Conservation (phyloP, 805 yeast species). For the Nakazawaea laoshanensis region DNA sequence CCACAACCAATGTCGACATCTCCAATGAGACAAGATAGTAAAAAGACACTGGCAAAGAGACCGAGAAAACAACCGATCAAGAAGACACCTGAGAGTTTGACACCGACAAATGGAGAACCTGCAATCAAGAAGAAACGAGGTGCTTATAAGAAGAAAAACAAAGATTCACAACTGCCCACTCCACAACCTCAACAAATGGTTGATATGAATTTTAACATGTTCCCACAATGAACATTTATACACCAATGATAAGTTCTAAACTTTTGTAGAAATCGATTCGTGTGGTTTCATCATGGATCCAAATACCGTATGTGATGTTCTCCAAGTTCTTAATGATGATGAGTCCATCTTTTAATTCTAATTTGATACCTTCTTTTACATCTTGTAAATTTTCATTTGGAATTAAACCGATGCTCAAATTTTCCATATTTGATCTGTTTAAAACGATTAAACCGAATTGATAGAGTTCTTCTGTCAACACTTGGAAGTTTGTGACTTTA, state of each 20-base stretch:
- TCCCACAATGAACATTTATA: constrained; percentile 1
- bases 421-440: constrained; percentile 60
- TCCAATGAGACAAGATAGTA: not conserved
- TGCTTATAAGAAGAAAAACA: constrained; percentile 11
- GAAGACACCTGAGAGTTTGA: constrained; percentile 9
- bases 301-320: constrained; percentile 69
- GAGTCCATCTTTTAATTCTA: constrained; percentile 61
- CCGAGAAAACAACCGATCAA: constrained; percentile 10
- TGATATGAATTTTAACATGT: constrained; percentile 10
- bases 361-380: constrained; percentile 39
- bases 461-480: constrained; percentile 34
- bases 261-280: constrained; percentile 49
- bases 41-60: constrained; percentile 8
- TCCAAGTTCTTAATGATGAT: constrained; percentile 59
- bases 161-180: constrained; percentile 1
- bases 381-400: constrained; percentile 23
- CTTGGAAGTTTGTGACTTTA: constrained; percentile 15
- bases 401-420: constrained; percentile 62
- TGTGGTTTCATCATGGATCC: constrained; percentile 68
- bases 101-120: constrained; percentile 8
- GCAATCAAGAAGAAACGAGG: constrained; percentile 12
- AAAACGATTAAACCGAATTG: constrained; percentile 64
- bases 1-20: not conserved
- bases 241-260: constrained; percentile 16
- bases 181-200: constrained; percentile 12